Evolutionary conservation across 805 yeast genomes (phyloP), one percentile per base, ranked within the genome.

Genomic region (Candida vartiovaarae): DNA sequence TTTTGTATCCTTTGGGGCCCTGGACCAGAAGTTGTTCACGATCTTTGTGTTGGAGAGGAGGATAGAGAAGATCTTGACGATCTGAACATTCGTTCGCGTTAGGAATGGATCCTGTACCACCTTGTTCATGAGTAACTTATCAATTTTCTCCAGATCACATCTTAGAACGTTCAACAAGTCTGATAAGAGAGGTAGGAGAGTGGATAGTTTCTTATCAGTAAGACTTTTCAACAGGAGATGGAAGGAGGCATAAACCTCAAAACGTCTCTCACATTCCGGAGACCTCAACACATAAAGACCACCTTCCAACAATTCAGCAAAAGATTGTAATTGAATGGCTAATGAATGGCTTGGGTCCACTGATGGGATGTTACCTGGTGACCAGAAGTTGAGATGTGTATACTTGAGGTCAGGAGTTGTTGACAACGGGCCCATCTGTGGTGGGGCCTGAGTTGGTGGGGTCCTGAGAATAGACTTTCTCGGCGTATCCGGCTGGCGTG

Each of bases 211-310:
- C 25, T 36, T 46, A 8, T 56, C 59, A 5, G 43, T 43, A 4
- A 55, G 29, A 11, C 57, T 57, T 32, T 54, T 58, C 5, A 58
- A 23, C 1, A 58, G 34, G 2, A 47, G 24, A 34, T 49, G 51
- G 32, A 55, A 45, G 0, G 57, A 45, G 2, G 61, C 59, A 42
- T 58, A 58, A 4, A 58, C 50, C 41, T 58, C 62, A 46, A 57
- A 58, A 32, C 47, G 50, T 11, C 48, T 47, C 20, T 47, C 34
- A 33, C 60, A 54, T 7, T 46, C 27, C 0, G 23, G 24, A 1
- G 35, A 25, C 4, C 44, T 25, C 7, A 58, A 39, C 4, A 57
- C 51, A 0, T 28, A 10, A 7, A 57, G 5, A 2, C 61, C 62
- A 34, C 62, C 62, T 4, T 39, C 25, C 8, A 58, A 8, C 24